phyloP scores from a whole-genome alignment of 73 alveolate species.

The Halteria grandinella region DNA sequence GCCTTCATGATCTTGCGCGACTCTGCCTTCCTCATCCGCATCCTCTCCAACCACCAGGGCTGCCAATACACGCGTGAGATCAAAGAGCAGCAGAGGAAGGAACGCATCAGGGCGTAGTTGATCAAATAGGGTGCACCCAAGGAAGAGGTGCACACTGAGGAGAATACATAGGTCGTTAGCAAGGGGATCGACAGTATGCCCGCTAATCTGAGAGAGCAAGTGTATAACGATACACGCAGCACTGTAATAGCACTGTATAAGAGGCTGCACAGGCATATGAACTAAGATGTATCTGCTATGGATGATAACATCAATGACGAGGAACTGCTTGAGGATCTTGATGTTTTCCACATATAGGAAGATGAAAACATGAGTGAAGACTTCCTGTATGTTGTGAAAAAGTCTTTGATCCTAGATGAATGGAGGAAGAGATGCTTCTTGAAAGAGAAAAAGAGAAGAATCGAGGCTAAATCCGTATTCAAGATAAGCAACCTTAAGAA shows the following conservation, averaged over 20 bases:
- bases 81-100: too few species aligned
- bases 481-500: not conserved
- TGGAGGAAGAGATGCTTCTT: conserved; percentile 37
- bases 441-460: not conserved
- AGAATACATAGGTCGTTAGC: too few species aligned
- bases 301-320: conserved; percentile 36
- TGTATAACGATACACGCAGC: conserved; percentile 31
- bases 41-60: conserved; percentile 48
- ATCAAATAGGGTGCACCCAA: too few species aligned
- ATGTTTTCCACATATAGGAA: conserved; percentile 10
- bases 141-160: too few species aligned
- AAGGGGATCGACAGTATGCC: too few species aligned
- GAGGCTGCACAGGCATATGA: conserved; percentile 2
- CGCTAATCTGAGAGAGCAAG: too few species aligned
- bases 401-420: conserved; percentile 37
- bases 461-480: not conserved
- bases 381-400: conserved; percentile 45
- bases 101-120: too few species aligned
- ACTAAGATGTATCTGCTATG: conserved; percentile 2
- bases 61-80: conserved; percentile 8
- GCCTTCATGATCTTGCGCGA: conserved; percentile 35
- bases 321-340: conserved; percentile 9
- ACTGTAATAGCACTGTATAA: conserved; percentile 3
- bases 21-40: conserved; percentile 25
- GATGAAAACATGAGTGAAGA: conserved; percentile 54